Evolutionary conservation across 768 basidiomycete species (phyloP).

Genomic region (Suillus sp.): DNA sequence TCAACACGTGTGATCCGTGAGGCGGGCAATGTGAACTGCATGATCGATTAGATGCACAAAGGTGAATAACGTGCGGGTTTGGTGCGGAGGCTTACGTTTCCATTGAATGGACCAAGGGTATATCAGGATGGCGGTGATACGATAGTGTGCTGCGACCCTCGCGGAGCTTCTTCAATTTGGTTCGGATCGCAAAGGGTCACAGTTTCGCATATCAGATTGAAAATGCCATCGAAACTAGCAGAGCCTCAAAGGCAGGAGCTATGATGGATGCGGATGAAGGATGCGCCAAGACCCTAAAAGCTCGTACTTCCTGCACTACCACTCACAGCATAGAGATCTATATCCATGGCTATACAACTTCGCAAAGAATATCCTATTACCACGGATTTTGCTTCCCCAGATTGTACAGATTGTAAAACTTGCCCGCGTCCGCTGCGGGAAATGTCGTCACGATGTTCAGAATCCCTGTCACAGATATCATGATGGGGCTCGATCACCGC

Average conservation of each 20-base stretch:
- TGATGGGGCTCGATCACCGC: conserved; percentile 31
- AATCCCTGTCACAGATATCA: conserved; percentile 28
- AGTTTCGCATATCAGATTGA: background rate
- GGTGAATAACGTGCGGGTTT: conserved; percentile 3
- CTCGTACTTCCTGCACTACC: background rate
- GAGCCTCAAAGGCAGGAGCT: background rate
- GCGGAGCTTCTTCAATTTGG: background rate
- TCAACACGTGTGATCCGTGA: conserved; percentile 9
- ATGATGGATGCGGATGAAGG: background rate
- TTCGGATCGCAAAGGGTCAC: background rate
- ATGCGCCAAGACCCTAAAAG: background rate
- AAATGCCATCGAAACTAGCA: background rate
- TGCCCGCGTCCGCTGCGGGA: conserved; percentile 15
- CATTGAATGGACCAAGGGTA: background rate
- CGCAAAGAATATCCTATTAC: background rate
- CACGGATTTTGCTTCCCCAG: conserved; percentile 13
- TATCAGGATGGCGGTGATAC: background rate
- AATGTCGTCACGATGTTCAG: conserved; percentile 16
- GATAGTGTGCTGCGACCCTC: background rate
- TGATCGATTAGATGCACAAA: conserved; percentile 7
- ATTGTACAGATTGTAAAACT: conserved; percentile 14
- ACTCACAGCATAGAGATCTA: background rate
- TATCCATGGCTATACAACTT: conserved; percentile 3
- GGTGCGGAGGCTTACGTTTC: conserved; percentile 3
- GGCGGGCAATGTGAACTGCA: background rate